Conservation (phyloP, 345 rosid genomes). For the Eucalyptus marginata region DNA sequence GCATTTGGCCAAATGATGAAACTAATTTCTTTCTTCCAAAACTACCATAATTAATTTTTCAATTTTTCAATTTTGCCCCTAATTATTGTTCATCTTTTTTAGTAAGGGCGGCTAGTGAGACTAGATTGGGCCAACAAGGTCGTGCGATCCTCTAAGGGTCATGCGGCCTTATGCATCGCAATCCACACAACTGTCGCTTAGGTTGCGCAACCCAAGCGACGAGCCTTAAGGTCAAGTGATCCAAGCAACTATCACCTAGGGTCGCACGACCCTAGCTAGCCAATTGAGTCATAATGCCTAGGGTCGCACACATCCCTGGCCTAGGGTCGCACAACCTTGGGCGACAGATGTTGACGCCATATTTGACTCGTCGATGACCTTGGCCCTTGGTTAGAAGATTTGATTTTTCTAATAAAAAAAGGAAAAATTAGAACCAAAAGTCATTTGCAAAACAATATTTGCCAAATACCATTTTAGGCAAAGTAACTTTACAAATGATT, state of each 20-base stretch:
- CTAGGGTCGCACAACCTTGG: accelerated
- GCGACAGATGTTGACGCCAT: accelerated
- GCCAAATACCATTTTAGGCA: too few relatives aligned
- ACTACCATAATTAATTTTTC: accelerated
- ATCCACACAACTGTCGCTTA: accelerated
- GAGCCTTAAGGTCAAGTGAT: accelerated
- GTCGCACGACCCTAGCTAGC: accelerated
- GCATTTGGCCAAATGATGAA: accelerated
- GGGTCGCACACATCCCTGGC: too few relatives aligned
- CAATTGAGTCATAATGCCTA: too few relatives aligned
- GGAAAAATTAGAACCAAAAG: too few relatives aligned
- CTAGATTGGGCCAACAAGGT: accelerated
- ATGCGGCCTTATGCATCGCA: accelerated
- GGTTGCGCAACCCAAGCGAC: too few relatives aligned
- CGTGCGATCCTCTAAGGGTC: too few relatives aligned
- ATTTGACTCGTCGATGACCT: accelerated
- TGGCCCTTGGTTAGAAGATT: too few relatives aligned
- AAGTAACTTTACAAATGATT: accelerated
- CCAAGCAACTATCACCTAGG: accelerated
- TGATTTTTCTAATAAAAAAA: too few relatives aligned
- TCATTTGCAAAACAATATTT: too few relatives aligned
- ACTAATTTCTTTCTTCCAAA: too few relatives aligned
- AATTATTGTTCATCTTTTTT: too few relatives aligned
- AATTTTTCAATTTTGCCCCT: background rate
- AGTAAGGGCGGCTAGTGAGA: accelerated